Evolutionary conservation across 495 filamentous ascomycete species (phyloP), one percentile per base, ranked within the genome.

Genomic region (Tetracladium setigerum): DNA sequence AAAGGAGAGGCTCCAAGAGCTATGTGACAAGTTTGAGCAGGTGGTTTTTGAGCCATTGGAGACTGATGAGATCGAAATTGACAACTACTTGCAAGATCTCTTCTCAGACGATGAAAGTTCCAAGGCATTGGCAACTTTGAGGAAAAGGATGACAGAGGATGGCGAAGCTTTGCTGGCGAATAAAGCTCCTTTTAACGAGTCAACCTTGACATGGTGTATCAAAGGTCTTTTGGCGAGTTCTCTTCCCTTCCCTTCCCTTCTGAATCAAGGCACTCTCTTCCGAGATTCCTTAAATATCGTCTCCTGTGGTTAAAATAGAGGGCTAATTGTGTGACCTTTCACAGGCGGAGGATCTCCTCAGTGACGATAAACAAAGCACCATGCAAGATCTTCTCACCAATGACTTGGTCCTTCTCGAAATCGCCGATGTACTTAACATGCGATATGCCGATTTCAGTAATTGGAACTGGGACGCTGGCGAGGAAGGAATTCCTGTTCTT

Each of bases 341-440:
- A 27, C n/a, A 67, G 22, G 22, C 66, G 7, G 71, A 74, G 8
- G 80, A 84, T 46, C 67, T 83, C 24, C 66, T 84, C 27, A 72
- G 70, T 14, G 72, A 81, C 34, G 79, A 84, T 41, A 85, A 86
- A 59, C 65, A 71, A 8, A 59, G 62, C 18, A 72, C 76, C 19
- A 57, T 85, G 38, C 73, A 73, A 38, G 79, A 83, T 45, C 82
- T 85, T 44, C 66, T 76, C 41, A 67, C 66, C 30, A 81, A 77
- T 49, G 62, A 73, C 0, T 63, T 72, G 1, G 73, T 82, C 10
- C 64, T 75, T 1, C 61, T 64, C 24, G 83, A 86, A 54, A 76
- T 87, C 15, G 72, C 70, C 12, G 81, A 86, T 48, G 81, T 85
- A 8, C 60, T 87, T 37, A 86, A 84, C 58, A 82, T 86, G 77